phyloP scores from a whole-genome alignment of 176 grass and related monocot genomes.

The Musa acuminata region DNA sequence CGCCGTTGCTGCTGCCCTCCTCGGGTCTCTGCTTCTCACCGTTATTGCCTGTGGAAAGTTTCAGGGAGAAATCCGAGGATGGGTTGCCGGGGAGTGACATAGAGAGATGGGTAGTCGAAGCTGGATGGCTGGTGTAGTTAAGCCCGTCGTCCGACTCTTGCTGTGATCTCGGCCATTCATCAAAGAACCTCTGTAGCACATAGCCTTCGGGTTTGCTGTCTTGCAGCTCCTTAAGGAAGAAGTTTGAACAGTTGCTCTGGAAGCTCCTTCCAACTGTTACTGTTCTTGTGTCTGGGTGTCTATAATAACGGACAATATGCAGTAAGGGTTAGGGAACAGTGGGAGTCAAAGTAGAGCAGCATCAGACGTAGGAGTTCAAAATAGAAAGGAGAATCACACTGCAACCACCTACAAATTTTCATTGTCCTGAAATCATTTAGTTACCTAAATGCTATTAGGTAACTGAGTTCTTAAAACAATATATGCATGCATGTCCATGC shows the following conservation, averaged over 20 bases:
- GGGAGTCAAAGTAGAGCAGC: too few species aligned
- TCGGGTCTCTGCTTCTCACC: not conserved
- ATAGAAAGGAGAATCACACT: too few species aligned
- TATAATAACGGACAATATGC: not conserved
- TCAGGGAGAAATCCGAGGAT: slow-evolving; percentile 22
- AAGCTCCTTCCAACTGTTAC: not conserved
- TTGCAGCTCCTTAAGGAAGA: not conserved
- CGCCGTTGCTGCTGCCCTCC: not conserved
- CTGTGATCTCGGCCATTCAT: slow-evolving; percentile 13
- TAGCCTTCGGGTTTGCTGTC: slow-evolving; percentile 4
- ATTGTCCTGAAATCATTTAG: too few species aligned
- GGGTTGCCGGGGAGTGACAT: not conserved
- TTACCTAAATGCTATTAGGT: too few species aligned
- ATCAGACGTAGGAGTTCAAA: too few species aligned
- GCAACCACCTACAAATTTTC: too few species aligned
- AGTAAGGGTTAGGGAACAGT: too few species aligned
- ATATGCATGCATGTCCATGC: too few species aligned
- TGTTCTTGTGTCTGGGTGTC: not conserved
- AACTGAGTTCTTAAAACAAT: too few species aligned
- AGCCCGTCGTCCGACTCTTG: not conserved
- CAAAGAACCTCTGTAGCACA: slow-evolving; percentile 17
- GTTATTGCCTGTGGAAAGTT: slow-evolving; percentile 8
- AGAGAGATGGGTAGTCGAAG: slow-evolving; percentile 5
- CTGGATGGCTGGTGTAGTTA: not conserved
- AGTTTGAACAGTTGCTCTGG: not conserved